These are phyloP conservation scores for Beauveria medogensis DNA, from an alignment of 2,329 filamentous ascomycete species.

Conservation along the genomic window DNA sequence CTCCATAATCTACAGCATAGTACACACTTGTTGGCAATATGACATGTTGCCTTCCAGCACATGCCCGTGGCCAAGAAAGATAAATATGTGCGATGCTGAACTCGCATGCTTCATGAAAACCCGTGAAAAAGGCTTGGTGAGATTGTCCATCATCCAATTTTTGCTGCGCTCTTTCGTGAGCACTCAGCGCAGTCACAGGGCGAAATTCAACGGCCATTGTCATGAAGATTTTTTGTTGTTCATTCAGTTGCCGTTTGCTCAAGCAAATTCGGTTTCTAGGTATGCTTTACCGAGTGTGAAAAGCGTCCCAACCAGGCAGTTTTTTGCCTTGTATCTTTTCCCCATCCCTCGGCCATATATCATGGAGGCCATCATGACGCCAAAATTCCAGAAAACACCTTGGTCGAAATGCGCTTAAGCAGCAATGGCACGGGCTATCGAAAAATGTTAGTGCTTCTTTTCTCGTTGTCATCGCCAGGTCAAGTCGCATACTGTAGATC, in stretches of 20 bases:
- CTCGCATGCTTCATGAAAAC: too few relatives aligned
- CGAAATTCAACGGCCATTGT: not conserved
- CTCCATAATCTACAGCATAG: too few relatives aligned
- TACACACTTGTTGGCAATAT: too few relatives aligned
- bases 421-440: conserved; percentile 50
- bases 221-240: conserved; percentile 18
- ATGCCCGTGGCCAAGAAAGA: too few relatives aligned
- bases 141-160: not conserved
- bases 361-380: conserved; percentile 30
- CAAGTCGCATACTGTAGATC: conserved; percentile 75
- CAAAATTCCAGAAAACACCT: conserved; percentile 27
- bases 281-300: conserved; percentile 33
- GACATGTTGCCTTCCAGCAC: too few relatives aligned
- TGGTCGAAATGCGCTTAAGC: conserved; percentile 30
- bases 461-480: not conserved
- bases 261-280: conserved; percentile 27
- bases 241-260: conserved; percentile 32
- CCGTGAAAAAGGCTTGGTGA: not conserved
- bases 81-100: too few relatives aligned
- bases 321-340: conserved; percentile 26
- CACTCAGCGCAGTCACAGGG: not conserved
- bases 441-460: conserved; percentile 18
- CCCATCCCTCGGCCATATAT: conserved; percentile 27
- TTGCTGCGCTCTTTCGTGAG: not conserved
- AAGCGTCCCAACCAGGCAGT: conserved; percentile 31